phyloP scores from a whole-genome alignment of 371 early-diverging fungal species.

The Nosema muscidifuracis region DNA sequence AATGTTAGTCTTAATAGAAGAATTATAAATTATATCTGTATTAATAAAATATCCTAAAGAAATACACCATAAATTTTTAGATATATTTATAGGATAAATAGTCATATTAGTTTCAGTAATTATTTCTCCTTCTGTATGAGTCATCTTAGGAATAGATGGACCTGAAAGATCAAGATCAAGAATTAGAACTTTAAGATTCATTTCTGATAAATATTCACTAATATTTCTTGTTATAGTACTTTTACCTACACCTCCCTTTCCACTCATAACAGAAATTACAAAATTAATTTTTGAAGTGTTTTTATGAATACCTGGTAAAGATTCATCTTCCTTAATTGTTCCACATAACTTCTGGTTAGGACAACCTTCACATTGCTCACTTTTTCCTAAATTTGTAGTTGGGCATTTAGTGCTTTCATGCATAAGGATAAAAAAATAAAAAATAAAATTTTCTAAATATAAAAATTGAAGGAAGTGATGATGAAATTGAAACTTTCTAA shows the following conservation, averaged over 20 bases:
- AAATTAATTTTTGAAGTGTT: conserved; percentile 66
- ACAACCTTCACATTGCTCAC: conserved; percentile 83
- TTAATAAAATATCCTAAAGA: conserved; percentile 34
- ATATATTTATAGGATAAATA: conserved; percentile 45
- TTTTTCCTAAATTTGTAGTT: conserved; percentile 79
- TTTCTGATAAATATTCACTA: background rate
- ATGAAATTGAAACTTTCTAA: no score
- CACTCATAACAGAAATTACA: conserved; percentile 85
- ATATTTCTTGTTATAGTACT: conserved; percentile 69
- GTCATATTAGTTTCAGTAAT: conserved; percentile 20
- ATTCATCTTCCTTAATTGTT: conserved; percentile 82
- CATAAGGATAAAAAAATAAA: no score
- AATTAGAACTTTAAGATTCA: conserved; percentile 17
- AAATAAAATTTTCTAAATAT: no score
- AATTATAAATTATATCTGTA: conserved; percentile 7
- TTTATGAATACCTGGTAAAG: conserved; percentile 54
- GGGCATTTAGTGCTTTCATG: no score
- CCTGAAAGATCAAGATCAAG: conserved; percentile 63
- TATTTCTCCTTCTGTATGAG: conserved; percentile 38
- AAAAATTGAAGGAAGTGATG: no score
- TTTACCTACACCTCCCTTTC: conserved; percentile 83
- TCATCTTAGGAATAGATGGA: conserved; percentile 57
- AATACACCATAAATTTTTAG: conserved; percentile 17
- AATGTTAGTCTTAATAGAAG: conserved; percentile 7
- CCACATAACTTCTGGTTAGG: conserved; percentile 81